Evolutionary conservation across 2,329 filamentous ascomycete species (phyloP), one percentile per base, ranked within the genome.

Genomic region (Gyromitra esculenta): DNA sequence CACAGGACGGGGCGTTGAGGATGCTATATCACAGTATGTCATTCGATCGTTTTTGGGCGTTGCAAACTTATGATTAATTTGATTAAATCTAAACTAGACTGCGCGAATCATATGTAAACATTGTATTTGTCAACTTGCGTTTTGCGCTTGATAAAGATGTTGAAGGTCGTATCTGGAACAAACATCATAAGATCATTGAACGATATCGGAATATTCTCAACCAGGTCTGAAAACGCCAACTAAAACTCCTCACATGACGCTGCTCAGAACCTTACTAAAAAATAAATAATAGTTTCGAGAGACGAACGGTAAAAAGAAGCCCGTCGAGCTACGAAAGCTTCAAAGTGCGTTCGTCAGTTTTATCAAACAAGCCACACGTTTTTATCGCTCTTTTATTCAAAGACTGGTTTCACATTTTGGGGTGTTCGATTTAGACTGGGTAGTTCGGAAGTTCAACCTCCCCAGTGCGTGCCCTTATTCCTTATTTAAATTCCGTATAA

Each of bases 341-440:
- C 91, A 92, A 82, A 94, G 92, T 84, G 87, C 91, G 79, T 98
- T 96, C 83, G 86, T 91, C 73, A 89, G 89, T 80, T 98, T 97
- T 83, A 89, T 98, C 80, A 96, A 95, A 84, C 91, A 91, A 60
- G 92, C 93, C 79, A 92, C 96, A 83, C 89, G 90, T 81, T 97
- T 97, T 83, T 98, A 98, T 59, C 72, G 80, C 1, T 66, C 75
- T 3, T 75, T 81, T 21, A 77, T 81, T 18, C 80, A 81, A 59
- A 73, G 80, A 31, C 59, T 80, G 64, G 79, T 80, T 52, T 86
- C 86, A 18, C 85, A 87, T 75, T 89, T 87, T 79, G 85, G 86
- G 45, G 87, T 91, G 52, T 83, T 86, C 5, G 88, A 90, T 81
- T 83, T 91, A 80, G 85, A 88, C 80, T 86, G 86, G 73, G 86